Percentiles rank a stretch among this genome's conserved stretches.
Conservation (phyloP, 768 basidiomycete species). For the Rhodocollybia butyracea region DNA sequence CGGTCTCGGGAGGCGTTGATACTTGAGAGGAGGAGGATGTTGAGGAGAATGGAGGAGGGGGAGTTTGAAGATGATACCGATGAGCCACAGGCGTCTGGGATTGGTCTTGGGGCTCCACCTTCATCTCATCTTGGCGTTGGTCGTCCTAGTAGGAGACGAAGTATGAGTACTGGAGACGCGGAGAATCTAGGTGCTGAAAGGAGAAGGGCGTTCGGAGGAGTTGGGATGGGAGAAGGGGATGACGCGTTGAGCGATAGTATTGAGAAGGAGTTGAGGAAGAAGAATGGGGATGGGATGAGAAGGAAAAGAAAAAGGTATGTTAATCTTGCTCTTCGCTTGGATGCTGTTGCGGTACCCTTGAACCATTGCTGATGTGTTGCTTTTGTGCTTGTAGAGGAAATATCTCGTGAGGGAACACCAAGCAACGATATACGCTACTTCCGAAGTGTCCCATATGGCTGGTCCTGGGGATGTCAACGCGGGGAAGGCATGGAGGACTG, state of each 20-base stretch:
- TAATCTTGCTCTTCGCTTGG: neutral
- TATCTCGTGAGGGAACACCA: constrained; percentile 82
- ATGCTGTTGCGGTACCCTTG: no score
- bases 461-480: constrained; percentile 80
- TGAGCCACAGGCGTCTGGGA: constrained; percentile 28
- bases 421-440: constrained; percentile 76
- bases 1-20: constrained; percentile 64
- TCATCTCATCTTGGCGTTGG: constrained; percentile 33
- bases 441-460: constrained; percentile 67
- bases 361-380: neutral
- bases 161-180: constrained; percentile 77
- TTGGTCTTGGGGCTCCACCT: constrained; percentile 13
- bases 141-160: constrained; percentile 61
- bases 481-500: constrained; percentile 83
- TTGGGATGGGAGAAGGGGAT: constrained; percentile 34
- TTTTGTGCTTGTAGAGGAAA: constrained; percentile 40
- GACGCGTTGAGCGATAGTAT: constrained; percentile 67
- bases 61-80: constrained; percentile 24
- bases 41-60: constrained; percentile 47
- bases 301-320: constrained; percentile 37
- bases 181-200: constrained; percentile 38
- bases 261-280: constrained; percentile 62
- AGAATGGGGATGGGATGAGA: constrained; percentile 36
- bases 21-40: constrained; percentile 64
- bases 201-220: constrained; percentile 26